Evolutionary conservation across 371 early-diverging fungal species (phyloP).

Genomic region (Massospora cicadina): DNA sequence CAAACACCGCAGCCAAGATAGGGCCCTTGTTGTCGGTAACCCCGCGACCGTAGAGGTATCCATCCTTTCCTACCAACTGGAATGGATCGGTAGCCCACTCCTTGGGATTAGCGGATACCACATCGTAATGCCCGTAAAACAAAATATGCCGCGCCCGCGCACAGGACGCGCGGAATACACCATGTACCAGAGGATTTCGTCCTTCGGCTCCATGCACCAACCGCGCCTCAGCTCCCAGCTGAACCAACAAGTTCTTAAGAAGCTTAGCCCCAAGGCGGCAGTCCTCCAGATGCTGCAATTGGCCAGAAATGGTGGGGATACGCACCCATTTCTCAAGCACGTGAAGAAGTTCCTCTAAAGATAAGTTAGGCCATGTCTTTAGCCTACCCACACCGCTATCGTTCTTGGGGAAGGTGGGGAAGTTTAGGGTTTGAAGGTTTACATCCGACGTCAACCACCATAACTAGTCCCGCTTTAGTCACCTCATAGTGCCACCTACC

Average conservation of each 20-base stretch:
- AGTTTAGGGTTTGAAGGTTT: too few species aligned
- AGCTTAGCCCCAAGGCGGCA: conserved; percentile 59
- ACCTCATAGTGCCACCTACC: conserved; percentile 13
- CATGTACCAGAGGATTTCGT: conserved; percentile 59
- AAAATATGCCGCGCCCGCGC: conserved; percentile 25
- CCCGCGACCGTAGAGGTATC: conserved; percentile 63
- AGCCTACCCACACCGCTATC: neutral
- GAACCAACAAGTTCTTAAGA: conserved; percentile 41
- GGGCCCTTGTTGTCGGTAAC: conserved; percentile 74
- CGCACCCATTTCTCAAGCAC: conserved; percentile 52
- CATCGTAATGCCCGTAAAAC: conserved; percentile 76
- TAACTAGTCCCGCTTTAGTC: neutral
- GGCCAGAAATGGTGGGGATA: conserved; percentile 48
- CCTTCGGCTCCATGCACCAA: conserved; percentile 39
- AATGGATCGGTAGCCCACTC: conserved; percentile 36
- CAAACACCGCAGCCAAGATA: conserved; percentile 55
- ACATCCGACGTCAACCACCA: conserved; percentile 2
- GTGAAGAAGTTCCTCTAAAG: conserved; percentile 31
- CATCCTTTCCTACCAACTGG: conserved; percentile 32
- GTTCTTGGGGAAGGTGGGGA: neutral
- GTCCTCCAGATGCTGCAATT: conserved; percentile 40
- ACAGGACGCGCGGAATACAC: conserved; percentile 31
- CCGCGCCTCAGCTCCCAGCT: conserved; percentile 29
- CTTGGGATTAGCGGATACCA: conserved; percentile 41
- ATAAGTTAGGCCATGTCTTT: neutral